A percentile compares a stretch with the other conserved stretches of the same genome.
Conservation (phyloP, 805 yeast genomes). For the Candida piceae region DNA sequence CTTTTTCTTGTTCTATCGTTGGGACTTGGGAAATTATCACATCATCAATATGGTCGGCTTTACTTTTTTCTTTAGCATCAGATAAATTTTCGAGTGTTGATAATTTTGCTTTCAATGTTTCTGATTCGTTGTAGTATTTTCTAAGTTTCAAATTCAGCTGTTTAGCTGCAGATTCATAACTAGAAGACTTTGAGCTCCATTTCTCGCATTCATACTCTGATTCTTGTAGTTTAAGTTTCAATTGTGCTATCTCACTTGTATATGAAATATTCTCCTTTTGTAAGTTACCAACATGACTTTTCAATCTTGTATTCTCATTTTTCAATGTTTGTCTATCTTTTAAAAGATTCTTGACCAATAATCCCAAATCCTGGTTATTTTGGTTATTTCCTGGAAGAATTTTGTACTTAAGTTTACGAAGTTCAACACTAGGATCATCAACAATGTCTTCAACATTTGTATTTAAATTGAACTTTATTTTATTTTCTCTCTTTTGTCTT, state of each 20-base stretch:
- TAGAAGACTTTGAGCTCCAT: not conserved
- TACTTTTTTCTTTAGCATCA: too few species aligned
- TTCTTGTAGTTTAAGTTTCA: not conserved
- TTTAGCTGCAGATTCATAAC: slow-evolving; percentile 6
- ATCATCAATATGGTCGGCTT: too few species aligned
- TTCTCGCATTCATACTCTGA: not conserved
- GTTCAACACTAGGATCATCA: slow-evolving; percentile 6
- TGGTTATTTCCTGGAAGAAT: not conserved
- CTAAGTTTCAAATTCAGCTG: slow-evolving; percentile 13
- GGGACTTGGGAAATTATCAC: too few species aligned
- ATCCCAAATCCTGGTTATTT: slow-evolving; percentile 1
- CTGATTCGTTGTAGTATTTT: slow-evolving; percentile 14
- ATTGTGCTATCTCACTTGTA: not conserved
- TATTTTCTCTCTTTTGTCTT: slow-evolving; percentile 6
- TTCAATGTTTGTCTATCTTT: slow-evolving; percentile 4
- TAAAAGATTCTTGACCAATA: slow-evolving; percentile 11
- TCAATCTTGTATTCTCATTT: not conserved
- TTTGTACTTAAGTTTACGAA: not conserved
- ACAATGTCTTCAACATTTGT: slow-evolving; percentile 5
- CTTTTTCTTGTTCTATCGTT: too few species aligned
- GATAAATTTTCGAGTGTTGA: too few species aligned
- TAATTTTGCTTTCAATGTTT: slow-evolving; percentile 6
- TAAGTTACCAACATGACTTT: not conserved
- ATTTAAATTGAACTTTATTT: not conserved
- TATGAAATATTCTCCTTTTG: slow-evolving; percentile 5